phyloP scores from a whole-genome alignment of 1,139 yeast species.

The Debaryomycetaceae sp. region DNA sequence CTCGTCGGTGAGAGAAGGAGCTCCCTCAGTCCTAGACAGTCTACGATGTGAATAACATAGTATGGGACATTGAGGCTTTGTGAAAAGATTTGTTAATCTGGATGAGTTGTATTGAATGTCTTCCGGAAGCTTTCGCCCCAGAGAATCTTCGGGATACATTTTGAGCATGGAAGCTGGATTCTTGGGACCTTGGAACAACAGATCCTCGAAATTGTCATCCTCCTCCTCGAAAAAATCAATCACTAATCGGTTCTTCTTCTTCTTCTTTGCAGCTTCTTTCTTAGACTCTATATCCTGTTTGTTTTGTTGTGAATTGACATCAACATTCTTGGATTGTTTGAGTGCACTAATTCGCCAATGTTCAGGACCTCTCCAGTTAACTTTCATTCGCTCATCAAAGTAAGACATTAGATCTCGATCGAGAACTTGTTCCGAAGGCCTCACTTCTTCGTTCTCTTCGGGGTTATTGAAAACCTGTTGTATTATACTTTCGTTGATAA shows the following conservation, averaged over 20 bases:
- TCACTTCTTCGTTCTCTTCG: slow-evolving; percentile 7
- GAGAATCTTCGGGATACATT: slow-evolving; percentile 24
- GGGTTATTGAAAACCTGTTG: slow-evolving; percentile 20
- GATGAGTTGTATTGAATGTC: slow-evolving; percentile 73
- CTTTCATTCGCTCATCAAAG: slow-evolving; percentile 66
- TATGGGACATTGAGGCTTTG: slow-evolving; percentile 56
- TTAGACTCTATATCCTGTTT: not conserved
- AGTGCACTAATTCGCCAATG: slow-evolving; percentile 83
- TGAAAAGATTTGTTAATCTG: slow-evolving; percentile 62
- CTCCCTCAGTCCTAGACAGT: slow-evolving; percentile 3
- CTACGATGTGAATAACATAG: slow-evolving; percentile 25
- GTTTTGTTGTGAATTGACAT: slow-evolving; percentile 5
- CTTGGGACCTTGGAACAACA: slow-evolving; percentile 49
- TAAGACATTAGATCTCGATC: slow-evolving; percentile 74
- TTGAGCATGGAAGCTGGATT: slow-evolving; percentile 27
- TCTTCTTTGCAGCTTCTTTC: slow-evolving; percentile 9
- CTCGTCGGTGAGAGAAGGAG: slow-evolving; percentile 51
- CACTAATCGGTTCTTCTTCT: slow-evolving; percentile 29
- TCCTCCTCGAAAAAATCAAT: slow-evolving; percentile 52
- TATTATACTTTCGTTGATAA: slow-evolving; percentile 21
- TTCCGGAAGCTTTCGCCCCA: slow-evolving; percentile 57
- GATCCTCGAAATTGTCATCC: slow-evolving; percentile 34
- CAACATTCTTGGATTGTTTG: slow-evolving; percentile 22
- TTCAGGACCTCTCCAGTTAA: slow-evolving; percentile 88
- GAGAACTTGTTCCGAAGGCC: slow-evolving; percentile 34